Evolutionary conservation across 352 stramenopile genomes (phyloP), one percentile per base, ranked within the genome.

Genomic region (Lagenidium sp.): DNA sequence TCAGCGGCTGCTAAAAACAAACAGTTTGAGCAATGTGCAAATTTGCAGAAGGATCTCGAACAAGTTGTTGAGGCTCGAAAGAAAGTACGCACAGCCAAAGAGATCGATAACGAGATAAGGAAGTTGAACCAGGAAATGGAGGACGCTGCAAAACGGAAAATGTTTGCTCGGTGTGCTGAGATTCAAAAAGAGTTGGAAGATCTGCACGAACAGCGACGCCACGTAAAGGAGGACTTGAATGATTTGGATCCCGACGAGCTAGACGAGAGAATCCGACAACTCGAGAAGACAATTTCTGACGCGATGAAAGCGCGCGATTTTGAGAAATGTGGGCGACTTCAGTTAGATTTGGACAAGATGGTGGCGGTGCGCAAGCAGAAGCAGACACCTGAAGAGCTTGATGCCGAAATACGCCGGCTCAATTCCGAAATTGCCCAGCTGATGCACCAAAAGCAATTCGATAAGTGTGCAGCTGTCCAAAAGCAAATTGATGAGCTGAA

Each of bases 391-490:
- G 62, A 87, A 32, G 82, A 94, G 51, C 40, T 95, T 50, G 81
- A 95, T 41, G 61, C 59, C 3, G 78, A 92, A 40, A 89, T 95
- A 38, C 66, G 65, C 8, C 61, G 58, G 8, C 44, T 93, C n/a
- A 90, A 91, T 20, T 42, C 49, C 10, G 72, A 88, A 36, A 68
- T 94, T 11, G 63, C 65, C 15, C 48, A 44, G 2, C 41, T 82
- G 30, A 88, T 95, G 80, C 61, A 84, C 39, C 65, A 69, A 20
- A 95, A 95, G 44, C 55, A 87, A 44, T 94, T 94, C 34, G 76
- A 86, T 36, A 93, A 94, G 47, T 95, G 81, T 36, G 69, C 77
- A 0, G 57, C 85, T n/a, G 63, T 95, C 29, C 82, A 95, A 24
- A 85, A 74, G 20, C 68, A 94, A 24, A 88, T 95, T 32, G 78